A percentile compares a stretch with the other conserved stretches of the same genome.
These are phyloP conservation scores for Suhomyces panamericanus DNA, from an alignment of 1,139 yeast genomes.

Conservation along the genomic window DNA sequence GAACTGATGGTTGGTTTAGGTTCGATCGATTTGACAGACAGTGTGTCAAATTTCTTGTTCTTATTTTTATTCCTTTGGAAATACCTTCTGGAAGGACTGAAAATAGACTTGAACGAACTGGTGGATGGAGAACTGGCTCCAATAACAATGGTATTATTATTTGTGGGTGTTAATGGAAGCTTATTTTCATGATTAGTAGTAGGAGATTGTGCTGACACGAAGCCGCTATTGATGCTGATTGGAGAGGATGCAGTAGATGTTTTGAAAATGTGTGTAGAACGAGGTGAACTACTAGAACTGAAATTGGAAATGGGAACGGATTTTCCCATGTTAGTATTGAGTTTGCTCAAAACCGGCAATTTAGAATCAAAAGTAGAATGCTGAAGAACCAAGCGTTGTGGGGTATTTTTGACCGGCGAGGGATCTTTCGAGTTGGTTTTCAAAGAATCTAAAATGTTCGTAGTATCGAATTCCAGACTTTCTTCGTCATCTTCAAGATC, in stretches of 20 bases:
- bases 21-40: constrained; percentile 7
- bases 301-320: not conserved
- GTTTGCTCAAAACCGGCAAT: not conserved
- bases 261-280: not conserved
- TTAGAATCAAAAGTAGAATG: constrained; percentile 7
- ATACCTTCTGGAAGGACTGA: constrained; percentile 37
- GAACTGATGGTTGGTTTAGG: constrained; percentile 37
- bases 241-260: constrained; percentile 6
- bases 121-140: constrained; percentile 41
- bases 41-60: constrained; percentile 5
- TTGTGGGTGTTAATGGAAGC: constrained; percentile 25
- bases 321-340: not conserved
- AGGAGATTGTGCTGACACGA: constrained; percentile 8
- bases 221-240: not conserved
- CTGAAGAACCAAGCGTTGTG: constrained; percentile 6
- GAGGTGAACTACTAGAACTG: constrained; percentile 1
- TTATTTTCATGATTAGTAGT: constrained; percentile 10
- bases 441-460: constrained; percentile 7
- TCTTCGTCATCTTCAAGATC: constrained; percentile 23
- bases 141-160: constrained; percentile 26
- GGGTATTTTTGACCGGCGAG: constrained; percentile 4
- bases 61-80: constrained; percentile 23
- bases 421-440: not conserved
- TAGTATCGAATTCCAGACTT: constrained; percentile 11
- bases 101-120: constrained; percentile 26